Conservation (phyloP, 2,329 filamentous ascomycete genomes). For the Sporothrix curviconia region DNA sequence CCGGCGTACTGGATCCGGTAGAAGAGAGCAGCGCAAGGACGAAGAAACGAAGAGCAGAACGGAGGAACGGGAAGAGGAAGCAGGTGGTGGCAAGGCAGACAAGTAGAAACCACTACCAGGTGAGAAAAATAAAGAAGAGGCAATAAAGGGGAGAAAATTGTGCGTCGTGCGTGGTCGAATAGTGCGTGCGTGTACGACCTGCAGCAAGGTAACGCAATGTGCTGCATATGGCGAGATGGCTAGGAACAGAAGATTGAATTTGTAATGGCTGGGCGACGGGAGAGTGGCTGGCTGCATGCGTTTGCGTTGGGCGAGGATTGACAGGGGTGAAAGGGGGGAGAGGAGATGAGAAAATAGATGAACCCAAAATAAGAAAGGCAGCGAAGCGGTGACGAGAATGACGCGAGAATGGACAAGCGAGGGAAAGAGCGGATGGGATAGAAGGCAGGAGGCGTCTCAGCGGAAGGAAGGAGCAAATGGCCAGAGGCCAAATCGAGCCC, state of each 20-base stretch:
- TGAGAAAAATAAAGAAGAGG: background rate
- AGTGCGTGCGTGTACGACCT: conserved; percentile 7
- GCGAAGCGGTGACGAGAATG: background rate
- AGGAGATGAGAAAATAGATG: background rate
- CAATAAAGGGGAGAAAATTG: conserved; percentile 2
- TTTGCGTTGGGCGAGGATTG: background rate
- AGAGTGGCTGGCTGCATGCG: conserved; percentile 3
- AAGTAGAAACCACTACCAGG: background rate
- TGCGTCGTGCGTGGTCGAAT: too few species aligned
- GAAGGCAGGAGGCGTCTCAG: background rate
- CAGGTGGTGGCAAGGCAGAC: background rate
- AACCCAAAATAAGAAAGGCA: background rate
- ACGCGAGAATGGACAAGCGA: background rate
- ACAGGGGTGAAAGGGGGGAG: background rate
- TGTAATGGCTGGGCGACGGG: background rate
- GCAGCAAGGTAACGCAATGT: conserved; percentile 10
- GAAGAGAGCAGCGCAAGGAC: background rate
- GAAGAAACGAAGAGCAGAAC: background rate
- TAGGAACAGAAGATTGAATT: background rate
- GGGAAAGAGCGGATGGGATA: background rate
- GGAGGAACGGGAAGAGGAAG: background rate
- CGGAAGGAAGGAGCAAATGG: conserved; percentile 12
- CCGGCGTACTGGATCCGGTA: conserved; percentile 12
- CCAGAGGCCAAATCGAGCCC: background rate
- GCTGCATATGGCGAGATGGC: conserved; percentile 8